Conservation (phyloP, 129 eudicot species). For the Chrysanthemum makinoi region DNA sequence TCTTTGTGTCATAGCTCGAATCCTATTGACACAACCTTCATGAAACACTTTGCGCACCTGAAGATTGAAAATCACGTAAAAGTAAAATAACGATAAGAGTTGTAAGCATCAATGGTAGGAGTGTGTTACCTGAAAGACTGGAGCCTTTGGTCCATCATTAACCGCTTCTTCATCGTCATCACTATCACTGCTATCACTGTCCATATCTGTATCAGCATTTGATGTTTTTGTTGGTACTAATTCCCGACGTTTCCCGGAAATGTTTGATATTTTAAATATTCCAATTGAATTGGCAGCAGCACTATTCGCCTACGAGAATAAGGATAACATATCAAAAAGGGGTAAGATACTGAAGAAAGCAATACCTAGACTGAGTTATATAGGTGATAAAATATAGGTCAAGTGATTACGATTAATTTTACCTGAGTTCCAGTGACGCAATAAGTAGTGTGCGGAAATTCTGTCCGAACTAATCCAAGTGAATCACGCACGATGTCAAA, state of each 20-base stretch:
- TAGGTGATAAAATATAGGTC: no score
- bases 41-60: constrained; percentile 88
- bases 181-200: constrained; percentile 69
- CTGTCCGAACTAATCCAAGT: constrained; percentile 82
- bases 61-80: constrained; percentile 16
- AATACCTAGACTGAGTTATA: not conserved
- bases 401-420: not conserved
- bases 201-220: constrained; percentile 70
- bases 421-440: constrained; percentile 95
- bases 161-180: constrained; percentile 66
- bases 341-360: not conserved
- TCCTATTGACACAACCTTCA: constrained; percentile 88
- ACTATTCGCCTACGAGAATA: constrained; percentile 57
- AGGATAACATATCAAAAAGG: constrained; percentile 12
- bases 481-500: constrained; percentile 87
- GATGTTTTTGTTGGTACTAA: constrained; percentile 57
- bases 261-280: constrained; percentile 75
- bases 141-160: constrained; percentile 54
- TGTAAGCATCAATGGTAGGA: not conserved
- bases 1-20: constrained; percentile 90
- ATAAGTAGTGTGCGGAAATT: constrained; percentile 82
- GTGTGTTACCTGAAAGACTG: constrained; percentile 65
- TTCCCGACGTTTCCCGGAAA: constrained; percentile 79
- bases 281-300: constrained; percentile 79
- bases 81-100: not conserved